Percentiles rank a stretch among this genome's conserved stretches.
Conservation (phyloP, 1,284 basidiomycete genomes). For the Quambalaria eucalypti region DNA sequence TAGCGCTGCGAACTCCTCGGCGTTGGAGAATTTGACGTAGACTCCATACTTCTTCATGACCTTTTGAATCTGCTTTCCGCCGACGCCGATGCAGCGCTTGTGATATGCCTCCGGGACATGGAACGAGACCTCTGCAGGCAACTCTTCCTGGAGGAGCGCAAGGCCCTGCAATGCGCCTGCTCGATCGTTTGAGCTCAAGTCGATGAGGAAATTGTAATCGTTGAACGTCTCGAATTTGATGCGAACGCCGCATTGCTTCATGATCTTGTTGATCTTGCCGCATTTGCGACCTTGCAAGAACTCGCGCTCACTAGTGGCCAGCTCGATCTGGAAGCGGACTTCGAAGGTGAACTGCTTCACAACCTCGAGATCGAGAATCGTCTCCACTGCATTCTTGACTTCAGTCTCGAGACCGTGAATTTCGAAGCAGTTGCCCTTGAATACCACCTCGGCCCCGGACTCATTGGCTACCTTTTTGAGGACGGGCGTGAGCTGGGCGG, state of each 20-base stretch:
- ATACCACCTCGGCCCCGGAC: constrained; percentile 87
- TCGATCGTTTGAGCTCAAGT: constrained; percentile 54
- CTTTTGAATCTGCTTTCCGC: constrained; percentile 93
- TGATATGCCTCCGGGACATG: constrained; percentile 97
- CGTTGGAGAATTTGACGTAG: constrained; percentile 98
- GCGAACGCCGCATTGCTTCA: constrained; percentile 63
- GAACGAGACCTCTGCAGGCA: constrained; percentile 98
- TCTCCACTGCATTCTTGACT: constrained; percentile 73
- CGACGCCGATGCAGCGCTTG: constrained; percentile 98
- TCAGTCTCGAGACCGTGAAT: constrained; percentile 91
- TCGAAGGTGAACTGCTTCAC: constrained; percentile 93
- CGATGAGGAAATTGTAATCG: constrained; percentile 97
- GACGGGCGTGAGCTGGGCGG: constrained; percentile 71
- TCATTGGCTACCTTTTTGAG: constrained; percentile 76
- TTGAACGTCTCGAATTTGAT: constrained; percentile 99
- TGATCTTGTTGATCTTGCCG: constrained; percentile 52
- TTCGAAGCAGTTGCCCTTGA: constrained; percentile 95
- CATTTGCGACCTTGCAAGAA: constrained; percentile 61
- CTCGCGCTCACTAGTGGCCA: constrained; percentile 94
- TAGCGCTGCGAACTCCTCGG: constrained; percentile 87
- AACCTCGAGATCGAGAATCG: constrained; percentile 80
- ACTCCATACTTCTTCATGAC: constrained; percentile 99
- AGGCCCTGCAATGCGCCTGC: constrained; percentile 74
- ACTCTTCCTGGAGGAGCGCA: constrained; percentile 82
- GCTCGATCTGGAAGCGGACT: constrained; percentile 95